Evolutionary conservation across 345 rosid species (phyloP).

Genomic region (Eucalyptus dawsonii): DNA sequence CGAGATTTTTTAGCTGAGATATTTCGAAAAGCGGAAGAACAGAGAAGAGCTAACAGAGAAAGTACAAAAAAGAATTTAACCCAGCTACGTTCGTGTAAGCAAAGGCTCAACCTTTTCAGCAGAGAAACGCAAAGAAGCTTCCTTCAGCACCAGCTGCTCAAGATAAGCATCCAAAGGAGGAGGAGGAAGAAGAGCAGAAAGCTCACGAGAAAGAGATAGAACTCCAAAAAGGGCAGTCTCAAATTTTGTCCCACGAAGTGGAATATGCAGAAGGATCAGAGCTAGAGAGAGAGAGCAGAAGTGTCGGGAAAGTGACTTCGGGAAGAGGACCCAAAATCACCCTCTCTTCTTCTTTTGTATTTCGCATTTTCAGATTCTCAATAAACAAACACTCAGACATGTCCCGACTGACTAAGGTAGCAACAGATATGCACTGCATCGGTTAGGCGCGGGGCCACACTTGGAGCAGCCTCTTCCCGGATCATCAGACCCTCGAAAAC

Average conservation of each 20-base stretch:
- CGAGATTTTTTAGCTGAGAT: neutral
- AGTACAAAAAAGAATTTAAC: neutral
- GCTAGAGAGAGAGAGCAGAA: neutral
- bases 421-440: neutral
- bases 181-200: neutral
- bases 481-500: neutral
- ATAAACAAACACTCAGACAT: neutral
- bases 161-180: neutral
- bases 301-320: neutral
- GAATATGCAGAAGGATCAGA: neutral
- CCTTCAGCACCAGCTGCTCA: neutral
- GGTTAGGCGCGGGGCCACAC: neutral
- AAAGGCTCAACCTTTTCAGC: neutral
- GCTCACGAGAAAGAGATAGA: neutral
- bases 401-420: neutral
- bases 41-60: neutral
- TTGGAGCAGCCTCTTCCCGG: neutral
- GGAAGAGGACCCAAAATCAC: neutral
- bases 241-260: neutral
- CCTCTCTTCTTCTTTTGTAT: neutral
- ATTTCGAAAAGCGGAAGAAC: neutral
- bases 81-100: neutral
- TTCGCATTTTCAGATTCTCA: neutral
- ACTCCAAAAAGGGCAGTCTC: neutral
- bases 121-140: neutral